These are phyloP conservation scores for Hortaea werneckii DNA, from an alignment of 2,329 filamentous ascomycete species.

Conservation along the genomic window DNA sequence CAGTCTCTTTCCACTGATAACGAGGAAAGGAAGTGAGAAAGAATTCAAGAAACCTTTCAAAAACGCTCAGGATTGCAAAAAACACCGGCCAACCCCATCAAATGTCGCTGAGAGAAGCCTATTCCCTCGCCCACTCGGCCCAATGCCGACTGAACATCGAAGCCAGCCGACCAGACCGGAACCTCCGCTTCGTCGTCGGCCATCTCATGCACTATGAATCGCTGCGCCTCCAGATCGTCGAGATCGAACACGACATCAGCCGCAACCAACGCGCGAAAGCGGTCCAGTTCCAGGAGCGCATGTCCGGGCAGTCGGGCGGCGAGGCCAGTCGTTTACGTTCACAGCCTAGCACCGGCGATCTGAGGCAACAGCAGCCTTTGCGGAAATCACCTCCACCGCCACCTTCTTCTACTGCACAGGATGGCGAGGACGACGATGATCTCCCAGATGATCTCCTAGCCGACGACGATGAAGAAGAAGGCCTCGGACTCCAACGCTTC, in stretches of 20 bases:
- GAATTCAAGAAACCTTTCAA: too few relatives aligned
- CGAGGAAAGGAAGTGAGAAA: too few relatives aligned
- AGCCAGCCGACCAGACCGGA: slow-evolving; percentile 23
- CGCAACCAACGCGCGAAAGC: slow-evolving; percentile 11
- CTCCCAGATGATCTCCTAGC: slow-evolving; percentile 2
- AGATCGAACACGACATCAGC: slow-evolving; percentile 25
- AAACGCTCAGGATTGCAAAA: background rate
- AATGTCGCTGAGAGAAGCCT: slow-evolving; percentile 24
- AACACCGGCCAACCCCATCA: background rate
- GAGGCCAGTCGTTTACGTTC: slow-evolving; percentile 3
- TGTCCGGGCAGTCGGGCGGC: background rate
- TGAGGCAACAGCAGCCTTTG: slow-evolving; percentile 1
- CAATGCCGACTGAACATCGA: slow-evolving; percentile 25
- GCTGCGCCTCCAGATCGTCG: slow-evolving; percentile 24
- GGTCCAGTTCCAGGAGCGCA: slow-evolving; percentile 10
- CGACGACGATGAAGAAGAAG: slow-evolving; percentile 18
- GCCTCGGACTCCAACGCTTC: slow-evolving; percentile 20
- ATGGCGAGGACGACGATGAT: slow-evolving; percentile 11
- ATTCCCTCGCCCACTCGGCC: slow-evolving; percentile 25
- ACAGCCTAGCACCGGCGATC: slow-evolving; percentile 14
- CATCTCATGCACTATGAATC: slow-evolving; percentile 27
- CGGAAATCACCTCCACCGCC: slow-evolving; percentile 18
- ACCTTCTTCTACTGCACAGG: slow-evolving; percentile 6
- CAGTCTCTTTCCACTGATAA: too few relatives aligned
- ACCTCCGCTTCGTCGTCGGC: slow-evolving; percentile 26